phyloP scores from a whole-genome alignment of 2,329 filamentous ascomycete species.

The Calonectria multiphialidica region DNA sequence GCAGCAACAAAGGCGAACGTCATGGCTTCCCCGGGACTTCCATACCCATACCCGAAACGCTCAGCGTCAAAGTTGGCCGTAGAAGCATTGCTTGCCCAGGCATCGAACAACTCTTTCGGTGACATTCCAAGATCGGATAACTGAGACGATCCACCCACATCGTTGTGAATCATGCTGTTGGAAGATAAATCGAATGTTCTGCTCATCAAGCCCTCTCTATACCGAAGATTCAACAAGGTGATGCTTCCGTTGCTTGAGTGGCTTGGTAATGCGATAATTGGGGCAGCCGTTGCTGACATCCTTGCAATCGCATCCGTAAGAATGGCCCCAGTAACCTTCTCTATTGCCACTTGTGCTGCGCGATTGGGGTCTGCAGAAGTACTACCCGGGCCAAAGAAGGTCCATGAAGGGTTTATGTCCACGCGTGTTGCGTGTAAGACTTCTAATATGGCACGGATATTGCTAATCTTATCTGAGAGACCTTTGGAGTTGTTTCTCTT shows the following conservation, averaged over 20 bases:
- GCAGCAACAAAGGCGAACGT: neutral
- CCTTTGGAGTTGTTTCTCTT: neutral
- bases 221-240: neutral
- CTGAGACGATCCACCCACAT: neutral
- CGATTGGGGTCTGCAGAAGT: neutral
- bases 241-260: neutral
- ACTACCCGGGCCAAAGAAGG: constrained; percentile 1
- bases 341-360: neutral
- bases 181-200: neutral
- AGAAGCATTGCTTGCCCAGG: neutral
- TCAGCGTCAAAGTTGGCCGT: neutral
- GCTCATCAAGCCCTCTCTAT: neutral
- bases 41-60: constrained; percentile 13
- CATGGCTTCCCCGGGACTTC: constrained; percentile 3
- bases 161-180: neutral
- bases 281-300: neutral
- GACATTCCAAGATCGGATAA: no score
- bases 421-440: neutral
- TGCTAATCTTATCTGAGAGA: neutral
- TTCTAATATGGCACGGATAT: neutral
- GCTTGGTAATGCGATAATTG: neutral
- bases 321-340: constrained; percentile 7
- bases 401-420: neutral
- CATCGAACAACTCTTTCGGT: no score
- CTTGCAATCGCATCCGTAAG: constrained; percentile 12